Evolutionary conservation across 331 rosid genomes (phyloP).

Genomic region (Stylosanthes scabra): DNA sequence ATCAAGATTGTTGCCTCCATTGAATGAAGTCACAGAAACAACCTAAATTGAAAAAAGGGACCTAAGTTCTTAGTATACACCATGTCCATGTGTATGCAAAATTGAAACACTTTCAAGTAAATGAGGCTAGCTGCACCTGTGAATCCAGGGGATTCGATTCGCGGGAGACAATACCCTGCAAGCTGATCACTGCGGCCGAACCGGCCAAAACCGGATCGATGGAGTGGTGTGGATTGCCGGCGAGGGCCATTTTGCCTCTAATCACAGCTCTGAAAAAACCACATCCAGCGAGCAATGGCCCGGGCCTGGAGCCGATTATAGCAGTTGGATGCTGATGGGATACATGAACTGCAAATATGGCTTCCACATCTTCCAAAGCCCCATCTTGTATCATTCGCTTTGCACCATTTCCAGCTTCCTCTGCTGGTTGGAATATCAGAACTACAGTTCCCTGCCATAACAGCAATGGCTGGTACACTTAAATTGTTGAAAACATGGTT

Average conservation of each 20-base stretch:
- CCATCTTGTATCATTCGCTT: constrained; percentile 94
- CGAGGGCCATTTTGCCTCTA: constrained; percentile 56
- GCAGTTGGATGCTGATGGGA: constrained; percentile 86
- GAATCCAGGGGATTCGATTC: constrained; percentile 95
- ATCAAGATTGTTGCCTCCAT: constrained; percentile 82
- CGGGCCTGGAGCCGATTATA: constrained; percentile 85
- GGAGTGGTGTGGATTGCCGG: constrained; percentile 57
- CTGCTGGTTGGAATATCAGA: constrained; percentile 95
- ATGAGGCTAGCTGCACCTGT: constrained; percentile 51
- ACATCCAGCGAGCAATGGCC: constrained; percentile 92
- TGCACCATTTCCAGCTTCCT: constrained; percentile 98
- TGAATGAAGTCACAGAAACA: constrained; percentile 83
- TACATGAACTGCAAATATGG: constrained; percentile 92
- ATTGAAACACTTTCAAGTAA: too few species aligned
- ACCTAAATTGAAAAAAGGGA: constrained; percentile 54
- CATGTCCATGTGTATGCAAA: neutral
- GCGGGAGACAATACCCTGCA: constrained; percentile 95
- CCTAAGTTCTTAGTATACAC: neutral
- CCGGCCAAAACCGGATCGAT: constrained; percentile 86
- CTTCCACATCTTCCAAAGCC: constrained; percentile 84
- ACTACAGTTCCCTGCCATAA: constrained; percentile 80
- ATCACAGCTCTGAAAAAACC: constrained; percentile 90
- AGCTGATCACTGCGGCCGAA: constrained; percentile 84
- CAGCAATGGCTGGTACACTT: neutral
- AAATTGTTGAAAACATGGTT: too few species aligned